Percentiles rank a stretch among this genome's conserved stretches.
Evolutionary conservation across 805 yeast genomes (phyloP).

Genomic region (Starmerella davenportii): DNA sequence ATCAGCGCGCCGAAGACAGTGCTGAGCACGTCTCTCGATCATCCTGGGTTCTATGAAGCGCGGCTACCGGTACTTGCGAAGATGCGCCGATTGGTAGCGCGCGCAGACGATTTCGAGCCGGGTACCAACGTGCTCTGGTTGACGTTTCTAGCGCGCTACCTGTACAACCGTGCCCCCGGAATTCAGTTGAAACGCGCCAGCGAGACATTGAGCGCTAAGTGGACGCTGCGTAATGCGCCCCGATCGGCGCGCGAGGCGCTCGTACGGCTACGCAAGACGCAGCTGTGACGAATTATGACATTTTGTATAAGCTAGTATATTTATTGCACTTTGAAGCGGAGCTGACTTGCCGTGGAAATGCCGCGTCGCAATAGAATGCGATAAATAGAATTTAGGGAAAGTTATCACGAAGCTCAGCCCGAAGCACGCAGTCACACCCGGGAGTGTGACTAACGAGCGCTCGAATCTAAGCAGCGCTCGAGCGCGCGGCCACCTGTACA

Average conservation of each 20-base stretch:
- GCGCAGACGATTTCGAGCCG: constrained; percentile 33
- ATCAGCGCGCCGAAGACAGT: constrained; percentile 15
- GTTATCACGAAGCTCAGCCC: too few species aligned
- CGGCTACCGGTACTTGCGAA: constrained; percentile 42
- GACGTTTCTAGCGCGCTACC: constrained; percentile 37
- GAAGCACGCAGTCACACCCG: too few species aligned
- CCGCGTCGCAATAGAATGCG: neutral
- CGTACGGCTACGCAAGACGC: neutral
- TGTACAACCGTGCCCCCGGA: constrained; percentile 17
- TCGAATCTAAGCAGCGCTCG: too few species aligned
- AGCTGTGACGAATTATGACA: neutral
- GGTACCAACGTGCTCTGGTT: constrained; percentile 47
- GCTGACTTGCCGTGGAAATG: neutral
- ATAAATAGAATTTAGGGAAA: too few species aligned
- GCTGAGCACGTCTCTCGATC: constrained; percentile 41
- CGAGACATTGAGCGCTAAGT: constrained; percentile 6
- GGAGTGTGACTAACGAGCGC: too few species aligned
- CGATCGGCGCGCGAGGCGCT: constrained; percentile 10
- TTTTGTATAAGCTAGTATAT: neutral
- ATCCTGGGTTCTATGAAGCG: constrained; percentile 44
- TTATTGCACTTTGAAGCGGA: neutral
- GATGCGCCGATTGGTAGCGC: constrained; percentile 24
- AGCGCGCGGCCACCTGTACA: too few species aligned
- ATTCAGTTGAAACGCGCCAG: constrained; percentile 4
- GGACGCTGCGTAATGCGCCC: constrained; percentile 9